A percentile compares a stretch with the other conserved stretches of the same genome.
Evolutionary conservation across 2,329 filamentous ascomycete genomes (phyloP).

Genomic region (Akanthomyces muscarius): DNA sequence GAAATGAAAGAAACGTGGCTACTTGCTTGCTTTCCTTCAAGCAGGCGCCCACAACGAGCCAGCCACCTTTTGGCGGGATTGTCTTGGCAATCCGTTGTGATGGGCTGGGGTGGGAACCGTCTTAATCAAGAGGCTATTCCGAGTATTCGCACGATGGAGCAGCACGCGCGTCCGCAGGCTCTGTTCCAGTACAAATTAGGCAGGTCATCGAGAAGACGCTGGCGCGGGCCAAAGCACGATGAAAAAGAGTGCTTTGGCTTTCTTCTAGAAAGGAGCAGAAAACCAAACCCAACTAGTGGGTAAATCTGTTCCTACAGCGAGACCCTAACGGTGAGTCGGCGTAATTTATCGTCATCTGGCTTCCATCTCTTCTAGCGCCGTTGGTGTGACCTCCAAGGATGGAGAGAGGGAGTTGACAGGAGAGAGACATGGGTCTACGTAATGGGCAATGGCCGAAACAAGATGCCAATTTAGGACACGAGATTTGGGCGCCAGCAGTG

Average conservation of each 20-base stretch:
- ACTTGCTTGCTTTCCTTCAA: too few relatives aligned
- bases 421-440: slow-evolving; percentile 3
- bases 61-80: too few relatives aligned
- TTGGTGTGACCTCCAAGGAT: neutral
- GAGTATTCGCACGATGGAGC: slow-evolving; percentile 7
- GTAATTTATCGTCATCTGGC: neutral
- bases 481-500: slow-evolving; percentile 21
- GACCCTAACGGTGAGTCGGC: neutral
- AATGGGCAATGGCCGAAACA: slow-evolving; percentile 12
- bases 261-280: too few relatives aligned
- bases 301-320: neutral
- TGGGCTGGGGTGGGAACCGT: neutral
- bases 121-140: neutral
- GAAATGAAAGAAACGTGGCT: too few relatives aligned
- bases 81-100: neutral
- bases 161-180: neutral
- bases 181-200: neutral
- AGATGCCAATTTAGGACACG: slow-evolving; percentile 32
- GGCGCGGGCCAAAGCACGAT: neutral
- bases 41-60: too few relatives aligned
- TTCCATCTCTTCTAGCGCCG: neutral
- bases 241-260: too few relatives aligned
- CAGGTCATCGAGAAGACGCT: neutral
- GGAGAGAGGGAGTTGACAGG: neutral
- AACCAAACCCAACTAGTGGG: neutral